Percentiles rank a stretch among this genome's conserved stretches.
Conservation (phyloP, 2,329 filamentous ascomycete genomes). For the Didymella arachidicola region DNA sequence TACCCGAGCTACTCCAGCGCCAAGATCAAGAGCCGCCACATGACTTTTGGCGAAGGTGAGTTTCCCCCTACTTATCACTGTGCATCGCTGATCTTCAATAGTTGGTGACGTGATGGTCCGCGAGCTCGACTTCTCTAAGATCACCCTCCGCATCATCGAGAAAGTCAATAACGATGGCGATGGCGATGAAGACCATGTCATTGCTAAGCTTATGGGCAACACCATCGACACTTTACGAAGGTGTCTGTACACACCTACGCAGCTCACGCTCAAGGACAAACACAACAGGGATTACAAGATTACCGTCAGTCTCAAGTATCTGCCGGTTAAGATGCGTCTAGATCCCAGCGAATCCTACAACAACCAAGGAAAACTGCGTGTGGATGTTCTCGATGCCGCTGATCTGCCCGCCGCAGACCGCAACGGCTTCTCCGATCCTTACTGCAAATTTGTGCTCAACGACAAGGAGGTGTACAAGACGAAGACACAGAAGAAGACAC, state of each 20-base stretch:
- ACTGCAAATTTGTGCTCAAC: constrained; percentile 92
- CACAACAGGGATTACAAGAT: constrained; percentile 79
- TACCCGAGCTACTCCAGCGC: constrained; percentile 88
- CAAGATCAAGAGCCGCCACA: constrained; percentile 71
- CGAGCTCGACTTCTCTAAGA: constrained; percentile 93
- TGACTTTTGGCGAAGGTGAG: constrained; percentile 82
- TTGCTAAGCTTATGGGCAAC: constrained; percentile 83
- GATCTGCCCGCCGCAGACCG: constrained; percentile 93
- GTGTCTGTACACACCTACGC: constrained; percentile 90
- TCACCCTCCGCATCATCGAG: constrained; percentile 86
- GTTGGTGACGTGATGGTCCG: constrained; percentile 93
- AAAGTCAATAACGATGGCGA: constrained; percentile 77
- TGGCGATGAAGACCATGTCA: constrained; percentile 72
- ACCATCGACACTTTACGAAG: constrained; percentile 88
- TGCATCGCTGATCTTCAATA: constrained; percentile 42
- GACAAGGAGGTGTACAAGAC: constrained; percentile 93
- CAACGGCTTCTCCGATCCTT: constrained; percentile 97
- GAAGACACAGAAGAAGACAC: constrained; percentile 94
- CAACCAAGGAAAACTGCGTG: constrained; percentile 94
- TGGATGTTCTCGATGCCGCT: constrained; percentile 87
- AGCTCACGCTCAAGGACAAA: constrained; percentile 78
- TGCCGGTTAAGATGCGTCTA: constrained; percentile 91
- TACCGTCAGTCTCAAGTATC: constrained; percentile 91
- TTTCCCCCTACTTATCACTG: background rate
- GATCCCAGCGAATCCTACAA: constrained; percentile 97